Percentiles rank a stretch among this genome's conserved stretches.
Conservation (phyloP, 2,329 filamentous ascomycete genomes). For the Colletotrichum musae region DNA sequence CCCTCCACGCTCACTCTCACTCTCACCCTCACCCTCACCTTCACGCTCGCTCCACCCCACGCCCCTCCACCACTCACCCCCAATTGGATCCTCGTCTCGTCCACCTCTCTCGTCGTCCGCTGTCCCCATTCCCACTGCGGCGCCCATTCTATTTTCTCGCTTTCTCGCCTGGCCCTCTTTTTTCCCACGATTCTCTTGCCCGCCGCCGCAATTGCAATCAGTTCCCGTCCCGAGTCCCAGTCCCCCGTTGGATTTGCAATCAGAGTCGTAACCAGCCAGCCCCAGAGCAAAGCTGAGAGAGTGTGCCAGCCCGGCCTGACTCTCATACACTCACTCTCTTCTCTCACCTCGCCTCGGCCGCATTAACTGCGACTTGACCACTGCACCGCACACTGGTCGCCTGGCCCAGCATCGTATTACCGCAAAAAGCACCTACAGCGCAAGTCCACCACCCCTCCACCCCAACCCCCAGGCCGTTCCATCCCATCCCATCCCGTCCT, state of each 20-base stretch:
- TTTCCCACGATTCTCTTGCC: slow-evolving; percentile 12
- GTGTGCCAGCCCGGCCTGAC: no score
- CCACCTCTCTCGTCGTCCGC: background rate
- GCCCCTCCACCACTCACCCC: slow-evolving; percentile 1
- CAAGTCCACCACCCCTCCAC: slow-evolving; percentile 1
- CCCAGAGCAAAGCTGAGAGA: no score
- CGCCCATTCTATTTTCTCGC: slow-evolving; percentile 40
- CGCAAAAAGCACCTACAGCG: background rate
- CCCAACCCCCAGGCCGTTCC: slow-evolving; percentile 8
- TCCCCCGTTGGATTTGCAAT: no score
- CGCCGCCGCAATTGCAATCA: slow-evolving; percentile 2
- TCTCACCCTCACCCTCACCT: slow-evolving; percentile 9
- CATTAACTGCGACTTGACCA: no score
- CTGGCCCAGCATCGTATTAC: background rate
- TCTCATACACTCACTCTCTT: no score
- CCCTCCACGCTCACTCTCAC: background rate
- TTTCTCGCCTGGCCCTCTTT: slow-evolving; percentile 20
- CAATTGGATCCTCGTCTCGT: slow-evolving; percentile 5
- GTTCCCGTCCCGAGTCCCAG: background rate
- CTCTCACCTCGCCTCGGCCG: no score
- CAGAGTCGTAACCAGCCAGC: no score
- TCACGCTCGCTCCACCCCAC: slow-evolving; percentile 11
- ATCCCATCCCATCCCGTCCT: slow-evolving; percentile 14
- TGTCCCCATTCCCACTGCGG: slow-evolving; percentile 1
- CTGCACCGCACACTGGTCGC: no score